Conservation (phyloP, 805 yeast genomes). For the Pichia californica region DNA sequence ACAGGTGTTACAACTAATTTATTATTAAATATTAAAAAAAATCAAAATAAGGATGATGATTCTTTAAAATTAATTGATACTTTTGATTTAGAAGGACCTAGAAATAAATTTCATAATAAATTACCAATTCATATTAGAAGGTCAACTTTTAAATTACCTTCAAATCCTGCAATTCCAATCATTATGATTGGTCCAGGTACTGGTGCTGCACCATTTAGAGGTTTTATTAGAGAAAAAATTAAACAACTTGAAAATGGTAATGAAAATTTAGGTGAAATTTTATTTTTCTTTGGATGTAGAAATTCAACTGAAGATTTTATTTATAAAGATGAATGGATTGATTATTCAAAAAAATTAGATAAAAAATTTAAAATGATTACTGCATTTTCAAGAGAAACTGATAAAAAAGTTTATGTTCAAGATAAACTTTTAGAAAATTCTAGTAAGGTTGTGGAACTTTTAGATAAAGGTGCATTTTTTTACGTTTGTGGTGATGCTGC, state of each 20-base stretch:
- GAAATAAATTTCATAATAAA: constrained; percentile 44
- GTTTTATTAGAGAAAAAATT: constrained; percentile 86
- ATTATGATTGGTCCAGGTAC: constrained; percentile 98
- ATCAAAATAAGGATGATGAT: constrained; percentile 41
- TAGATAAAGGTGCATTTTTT: constrained; percentile 69
- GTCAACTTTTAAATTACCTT: constrained; percentile 89
- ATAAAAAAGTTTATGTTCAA: constrained; percentile 77
- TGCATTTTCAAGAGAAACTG: constrained; percentile 79
- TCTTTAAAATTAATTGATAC: constrained; percentile 42
- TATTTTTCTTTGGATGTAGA: constrained; percentile 87
- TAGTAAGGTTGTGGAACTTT: constrained; percentile 47
- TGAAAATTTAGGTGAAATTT: constrained; percentile 57
- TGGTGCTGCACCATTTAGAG: constrained; percentile 98
- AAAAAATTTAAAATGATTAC: constrained; percentile 63
- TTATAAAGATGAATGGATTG: constrained; percentile 86
- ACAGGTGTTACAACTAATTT: constrained; percentile 91
- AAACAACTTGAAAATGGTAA: constrained; percentile 40
- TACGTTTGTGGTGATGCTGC: constrained; percentile 98
- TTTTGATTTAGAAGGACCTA: constrained; percentile 83
- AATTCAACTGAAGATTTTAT: constrained; percentile 70
- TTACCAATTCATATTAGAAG: constrained; percentile 91
- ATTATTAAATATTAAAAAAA: constrained; percentile 61
- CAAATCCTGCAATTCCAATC: constrained; percentile 74
- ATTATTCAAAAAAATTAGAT: constrained; percentile 55
- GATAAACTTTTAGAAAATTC: constrained; percentile 55